Evolutionary conservation across 768 basidiomycete genomes (phyloP).

Genomic region (Xerocomellus intermedius): DNA sequence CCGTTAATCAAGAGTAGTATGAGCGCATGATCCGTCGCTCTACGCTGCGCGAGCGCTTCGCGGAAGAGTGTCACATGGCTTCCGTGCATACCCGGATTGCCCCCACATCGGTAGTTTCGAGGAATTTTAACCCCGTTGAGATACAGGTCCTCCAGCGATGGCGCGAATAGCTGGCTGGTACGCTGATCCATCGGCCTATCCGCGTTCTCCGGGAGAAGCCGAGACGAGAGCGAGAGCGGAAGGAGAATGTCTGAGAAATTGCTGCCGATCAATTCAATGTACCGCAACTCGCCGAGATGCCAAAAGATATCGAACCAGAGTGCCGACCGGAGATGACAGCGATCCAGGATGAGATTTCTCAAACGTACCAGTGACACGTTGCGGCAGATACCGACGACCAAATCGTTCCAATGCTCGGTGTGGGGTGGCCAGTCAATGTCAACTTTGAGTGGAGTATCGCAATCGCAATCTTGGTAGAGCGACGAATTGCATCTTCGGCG

Average conservation of each 20-base stretch:
- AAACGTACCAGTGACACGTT: neutral
- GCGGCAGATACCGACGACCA: neutral
- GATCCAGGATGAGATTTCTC: neutral
- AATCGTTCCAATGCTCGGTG: neutral
- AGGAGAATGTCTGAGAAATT: neutral
- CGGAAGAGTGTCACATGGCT: neutral
- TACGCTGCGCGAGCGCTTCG: neutral
- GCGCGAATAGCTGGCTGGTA: neutral
- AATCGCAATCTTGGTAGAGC: neutral
- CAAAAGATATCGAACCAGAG: neutral
- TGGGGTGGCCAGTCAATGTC: neutral
- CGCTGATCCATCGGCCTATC: neutral
- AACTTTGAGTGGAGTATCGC: neutral
- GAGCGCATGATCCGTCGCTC: neutral
- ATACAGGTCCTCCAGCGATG: neutral
- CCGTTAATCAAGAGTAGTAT: neutral
- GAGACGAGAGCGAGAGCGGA: neutral
- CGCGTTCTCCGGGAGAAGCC: neutral
- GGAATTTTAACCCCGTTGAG: neutral
- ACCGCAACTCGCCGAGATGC: neutral
- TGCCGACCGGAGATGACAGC: neutral
- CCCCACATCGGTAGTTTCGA: neutral
- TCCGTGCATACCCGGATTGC: neutral
- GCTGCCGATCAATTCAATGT: too few species aligned
- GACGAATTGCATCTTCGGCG: neutral